These are phyloP conservation scores for Exsudoporus frostii DNA, from an alignment of 768 basidiomycete genomes.

Conservation along the genomic window DNA sequence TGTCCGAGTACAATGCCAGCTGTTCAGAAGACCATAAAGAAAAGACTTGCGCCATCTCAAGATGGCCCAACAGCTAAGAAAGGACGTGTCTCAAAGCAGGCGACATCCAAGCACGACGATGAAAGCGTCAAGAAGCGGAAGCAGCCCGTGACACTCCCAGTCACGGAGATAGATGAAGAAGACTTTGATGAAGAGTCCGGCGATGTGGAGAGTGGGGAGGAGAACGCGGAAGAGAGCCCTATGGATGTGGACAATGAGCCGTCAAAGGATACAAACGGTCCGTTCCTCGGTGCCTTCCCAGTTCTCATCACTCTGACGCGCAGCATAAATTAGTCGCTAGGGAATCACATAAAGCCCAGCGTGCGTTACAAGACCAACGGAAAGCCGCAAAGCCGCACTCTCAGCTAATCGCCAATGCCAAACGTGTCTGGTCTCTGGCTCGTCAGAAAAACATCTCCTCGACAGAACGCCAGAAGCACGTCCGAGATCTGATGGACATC, in stretches of 20 bases:
- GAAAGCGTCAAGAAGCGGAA: constrained; percentile 55
- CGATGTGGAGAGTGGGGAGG: constrained; percentile 32
- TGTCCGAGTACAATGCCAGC: constrained; percentile 37
- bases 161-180: constrained; percentile 34
- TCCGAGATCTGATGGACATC: constrained; percentile 69
- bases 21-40: constrained; percentile 43
- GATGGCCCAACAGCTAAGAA: constrained; percentile 53
- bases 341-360: constrained; percentile 73
- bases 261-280: constrained; percentile 61
- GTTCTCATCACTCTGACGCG: constrained; percentile 5
- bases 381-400: constrained; percentile 78
- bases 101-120: constrained; percentile 13
- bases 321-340: constrained; percentile 43
- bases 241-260: constrained; percentile 27
- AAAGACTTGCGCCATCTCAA: constrained; percentile 47
- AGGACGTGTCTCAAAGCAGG: constrained; percentile 39
- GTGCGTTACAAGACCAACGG: constrained; percentile 62
- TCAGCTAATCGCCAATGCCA: constrained; percentile 63
- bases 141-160: constrained; percentile 50
- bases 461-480: constrained; percentile 69
- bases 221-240: constrained; percentile 15
- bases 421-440: constrained; percentile 73
- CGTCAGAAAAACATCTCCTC: constrained; percentile 68
- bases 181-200: constrained; percentile 37
- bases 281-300: constrained; percentile 13